These are phyloP conservation scores for Plasmodium fragile DNA, from an alignment of 169 alveolate species.

Conservation along the genomic window DNA sequence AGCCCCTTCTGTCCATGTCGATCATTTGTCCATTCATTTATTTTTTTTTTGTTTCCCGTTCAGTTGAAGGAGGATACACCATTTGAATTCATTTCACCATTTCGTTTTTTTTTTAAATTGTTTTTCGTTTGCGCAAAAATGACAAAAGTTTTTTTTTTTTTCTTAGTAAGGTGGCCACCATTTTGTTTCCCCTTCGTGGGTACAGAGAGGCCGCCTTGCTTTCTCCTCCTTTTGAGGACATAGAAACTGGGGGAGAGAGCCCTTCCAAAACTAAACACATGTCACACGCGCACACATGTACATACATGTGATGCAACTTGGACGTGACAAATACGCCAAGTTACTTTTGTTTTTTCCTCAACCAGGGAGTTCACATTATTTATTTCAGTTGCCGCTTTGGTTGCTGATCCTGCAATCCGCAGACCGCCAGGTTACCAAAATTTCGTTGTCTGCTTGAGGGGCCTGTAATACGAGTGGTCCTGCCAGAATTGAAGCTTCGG, in stretches of 20 bases:
- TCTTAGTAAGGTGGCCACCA: background rate
- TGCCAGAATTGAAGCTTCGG: slow-evolving; percentile 86
- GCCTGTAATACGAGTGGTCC: slow-evolving; percentile 84
- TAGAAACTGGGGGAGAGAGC: background rate
- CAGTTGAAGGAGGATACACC: slow-evolving; percentile 63
- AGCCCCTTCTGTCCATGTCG: background rate
- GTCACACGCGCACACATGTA: background rate
- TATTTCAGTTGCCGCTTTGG: background rate
- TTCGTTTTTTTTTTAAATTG: slow-evolving; percentile 23
- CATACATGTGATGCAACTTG: background rate
- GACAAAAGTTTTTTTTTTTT: background rate
- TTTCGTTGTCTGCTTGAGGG: slow-evolving; percentile 84
- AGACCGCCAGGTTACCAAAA: slow-evolving; percentile 82
- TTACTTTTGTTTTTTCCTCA: background rate
- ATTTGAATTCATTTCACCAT: slow-evolving; percentile 19
- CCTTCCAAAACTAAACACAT: background rate
- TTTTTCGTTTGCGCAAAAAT: slow-evolving; percentile 1
- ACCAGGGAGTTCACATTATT: background rate
- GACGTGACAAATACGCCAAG: background rate
- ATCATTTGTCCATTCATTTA: background rate
- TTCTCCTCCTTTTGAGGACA: background rate
- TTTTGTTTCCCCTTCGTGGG: background rate
- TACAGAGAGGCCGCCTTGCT: background rate
- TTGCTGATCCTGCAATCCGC: background rate
- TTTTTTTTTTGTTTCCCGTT: slow-evolving; percentile 27